Conservation (phyloP, 768 basidiomycete species). For the Inosperma sp. region DNA sequence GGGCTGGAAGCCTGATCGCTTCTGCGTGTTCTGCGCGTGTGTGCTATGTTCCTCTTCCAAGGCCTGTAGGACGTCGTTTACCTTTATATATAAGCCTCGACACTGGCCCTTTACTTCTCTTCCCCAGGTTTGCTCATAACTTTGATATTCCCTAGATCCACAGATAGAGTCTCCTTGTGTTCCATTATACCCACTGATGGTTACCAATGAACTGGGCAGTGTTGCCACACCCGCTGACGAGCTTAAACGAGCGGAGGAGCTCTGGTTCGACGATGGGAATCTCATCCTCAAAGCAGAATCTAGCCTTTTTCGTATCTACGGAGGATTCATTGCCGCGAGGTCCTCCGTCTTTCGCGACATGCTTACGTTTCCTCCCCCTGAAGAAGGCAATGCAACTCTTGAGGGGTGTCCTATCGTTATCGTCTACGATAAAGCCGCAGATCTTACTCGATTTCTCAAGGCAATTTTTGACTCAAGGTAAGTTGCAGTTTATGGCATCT, state of each 20-base stretch:
- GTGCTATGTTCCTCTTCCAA: too few relatives aligned
- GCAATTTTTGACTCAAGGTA: conserved; percentile 36
- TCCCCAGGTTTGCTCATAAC: too few relatives aligned
- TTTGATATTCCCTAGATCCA: too few relatives aligned
- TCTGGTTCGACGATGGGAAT: conserved; percentile 41
- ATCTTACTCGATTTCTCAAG: conserved; percentile 32
- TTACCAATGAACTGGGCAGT: not conserved
- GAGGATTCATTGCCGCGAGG: conserved; percentile 31
- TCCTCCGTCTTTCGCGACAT: conserved; percentile 38
- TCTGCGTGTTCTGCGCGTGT: too few relatives aligned
- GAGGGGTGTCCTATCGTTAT: conserved; percentile 33
- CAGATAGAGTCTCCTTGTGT: not conserved
- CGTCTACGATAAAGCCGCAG: conserved; percentile 31
- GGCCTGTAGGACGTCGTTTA: too few relatives aligned
- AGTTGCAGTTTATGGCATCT: conserved; percentile 8
- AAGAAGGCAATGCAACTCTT: conserved; percentile 22
- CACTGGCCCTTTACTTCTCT: too few relatives aligned
- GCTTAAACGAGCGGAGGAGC: conserved; percentile 14
- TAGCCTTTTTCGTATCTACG: conserved; percentile 32
- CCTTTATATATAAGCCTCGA: too few relatives aligned
- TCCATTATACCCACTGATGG: not conserved
- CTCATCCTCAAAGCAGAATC: conserved; percentile 35
- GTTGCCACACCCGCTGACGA: conserved; percentile 1
- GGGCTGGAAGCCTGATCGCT: too few relatives aligned
- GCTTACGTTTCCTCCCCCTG: conserved; percentile 34